phyloP scores from a whole-genome alignment of 495 filamentous ascomycete genomes.

The Penicillium robsamsonii region DNA sequence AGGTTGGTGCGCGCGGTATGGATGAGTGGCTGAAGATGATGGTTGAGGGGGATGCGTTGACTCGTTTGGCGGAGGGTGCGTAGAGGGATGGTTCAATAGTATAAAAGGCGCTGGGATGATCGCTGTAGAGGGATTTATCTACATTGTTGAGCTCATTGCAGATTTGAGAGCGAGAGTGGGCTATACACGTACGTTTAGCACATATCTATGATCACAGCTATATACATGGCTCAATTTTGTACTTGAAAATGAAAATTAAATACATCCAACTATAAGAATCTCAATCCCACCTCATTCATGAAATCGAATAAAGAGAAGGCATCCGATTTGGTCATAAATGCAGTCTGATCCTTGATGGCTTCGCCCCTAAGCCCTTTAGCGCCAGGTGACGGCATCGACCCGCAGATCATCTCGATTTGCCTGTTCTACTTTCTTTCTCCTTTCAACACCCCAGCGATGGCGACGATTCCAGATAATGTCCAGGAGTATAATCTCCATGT shows the following conservation, averaged over 20 bases:
- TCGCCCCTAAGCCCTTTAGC: constrained; percentile 5
- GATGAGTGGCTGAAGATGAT: constrained; percentile 91
- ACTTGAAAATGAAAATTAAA: background rate
- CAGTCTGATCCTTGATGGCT: background rate
- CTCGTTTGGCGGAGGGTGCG: constrained; percentile 48
- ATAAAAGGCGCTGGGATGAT: background rate
- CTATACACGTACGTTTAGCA: background rate
- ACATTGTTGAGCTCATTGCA: background rate
- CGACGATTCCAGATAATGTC: constrained; percentile 25
- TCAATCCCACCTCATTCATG: background rate
- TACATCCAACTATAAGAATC: background rate
- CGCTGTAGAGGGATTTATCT: background rate
- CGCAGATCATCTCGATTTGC: constrained; percentile 11
- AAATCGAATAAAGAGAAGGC: background rate
- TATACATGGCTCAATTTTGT: background rate
- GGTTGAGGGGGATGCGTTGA: constrained; percentile 71
- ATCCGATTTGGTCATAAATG: background rate
- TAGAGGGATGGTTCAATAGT: background rate
- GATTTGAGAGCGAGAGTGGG: background rate
- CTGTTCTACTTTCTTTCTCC: constrained; percentile 4
- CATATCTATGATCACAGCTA: background rate
- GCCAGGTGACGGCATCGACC: constrained; percentile 12
- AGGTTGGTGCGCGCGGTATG: constrained; percentile 77
- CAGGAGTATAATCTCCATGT: constrained; percentile 63
- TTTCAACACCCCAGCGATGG: constrained; percentile 27